Evolutionary conservation across 208 protist species (phyloP), one percentile per base, ranked within the genome.

Genomic region (Leishmania tarentolae): DNA sequence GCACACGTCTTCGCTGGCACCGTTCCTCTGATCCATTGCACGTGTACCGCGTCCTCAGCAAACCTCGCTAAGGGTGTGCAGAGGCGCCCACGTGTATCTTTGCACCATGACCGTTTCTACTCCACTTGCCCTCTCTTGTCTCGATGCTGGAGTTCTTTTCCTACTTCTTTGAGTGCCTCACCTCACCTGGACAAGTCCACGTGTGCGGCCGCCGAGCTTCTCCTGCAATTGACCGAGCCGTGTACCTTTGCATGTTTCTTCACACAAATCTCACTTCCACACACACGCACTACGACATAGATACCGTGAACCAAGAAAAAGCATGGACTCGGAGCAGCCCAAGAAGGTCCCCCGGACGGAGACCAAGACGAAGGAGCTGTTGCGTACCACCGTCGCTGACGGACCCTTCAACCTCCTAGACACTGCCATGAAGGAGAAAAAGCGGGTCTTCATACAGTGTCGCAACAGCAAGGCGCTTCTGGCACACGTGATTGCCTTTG

Each of bases 401-500:
- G 93, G 94, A 7, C 93, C 94, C 4, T 95, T 98, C 86, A 93
- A 91, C 69, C 59, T 97, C 17, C 83, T 98, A 42, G 91, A 96
- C 53, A 89, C 78, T 15, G 90, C 94, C 63, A 95, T 98, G 91
- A 89, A 90, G 59, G 86, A 93, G 31, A 88, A 87, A 35, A 95
- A 88, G 28, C 93, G 98, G 65, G 97, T 99, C 15, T 94, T 99
- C 40, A 99, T 99, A 63, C 99, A 99, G 86, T 99, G 98, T 81
- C 95, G 99, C 59, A 99, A 99, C 88, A 99, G 99, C 90, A 98
- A 99, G 75, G 99, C 99, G 83, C 91, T 99, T 11, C 86, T 99
- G 40, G 99, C 92, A 11, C 92, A 96, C 44, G 99, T 99, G 2
- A 98, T 99, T 83, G 99, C 99, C 9, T 99, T 99, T 89, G 99